Evolutionary conservation across 2,329 filamentous ascomycete genomes (phyloP).

Genomic region (Claviceps paspali): DNA sequence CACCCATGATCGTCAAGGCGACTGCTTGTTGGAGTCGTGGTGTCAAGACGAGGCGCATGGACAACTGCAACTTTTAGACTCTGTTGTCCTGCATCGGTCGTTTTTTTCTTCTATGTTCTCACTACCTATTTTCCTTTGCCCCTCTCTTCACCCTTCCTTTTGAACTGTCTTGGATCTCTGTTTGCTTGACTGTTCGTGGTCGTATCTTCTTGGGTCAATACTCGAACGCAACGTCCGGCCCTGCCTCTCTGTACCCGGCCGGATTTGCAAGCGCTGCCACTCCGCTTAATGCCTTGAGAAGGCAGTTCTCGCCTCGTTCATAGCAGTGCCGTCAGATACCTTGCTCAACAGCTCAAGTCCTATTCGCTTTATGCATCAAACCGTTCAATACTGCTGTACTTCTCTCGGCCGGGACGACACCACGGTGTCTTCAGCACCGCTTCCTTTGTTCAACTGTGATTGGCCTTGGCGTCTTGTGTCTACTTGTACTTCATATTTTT

Average conservation of each 20-base stretch:
- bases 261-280: conserved; percentile 1
- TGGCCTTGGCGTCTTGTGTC: neutral
- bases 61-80: neutral
- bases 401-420: neutral
- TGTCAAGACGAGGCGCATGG: neutral
- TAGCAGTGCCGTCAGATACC: neutral
- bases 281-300: conserved; percentile 2
- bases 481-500: neutral
- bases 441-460: neutral
- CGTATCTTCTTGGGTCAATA: neutral
- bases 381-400: conserved; percentile 8
- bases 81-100: neutral
- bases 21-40: neutral
- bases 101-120: neutral
- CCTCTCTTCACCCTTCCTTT: neutral
- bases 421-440: neutral
- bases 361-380: conserved; percentile 2
- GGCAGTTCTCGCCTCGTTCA: no score
- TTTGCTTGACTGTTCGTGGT: neutral
- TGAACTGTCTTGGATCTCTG: neutral
- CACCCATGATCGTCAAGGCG: neutral
- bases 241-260: neutral
- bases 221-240: neutral
- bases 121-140: neutral
- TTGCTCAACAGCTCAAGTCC: neutral